Evolutionary conservation across 345 rosid genomes (phyloP).

Genomic region (Excoecaria cochinchinensis): DNA sequence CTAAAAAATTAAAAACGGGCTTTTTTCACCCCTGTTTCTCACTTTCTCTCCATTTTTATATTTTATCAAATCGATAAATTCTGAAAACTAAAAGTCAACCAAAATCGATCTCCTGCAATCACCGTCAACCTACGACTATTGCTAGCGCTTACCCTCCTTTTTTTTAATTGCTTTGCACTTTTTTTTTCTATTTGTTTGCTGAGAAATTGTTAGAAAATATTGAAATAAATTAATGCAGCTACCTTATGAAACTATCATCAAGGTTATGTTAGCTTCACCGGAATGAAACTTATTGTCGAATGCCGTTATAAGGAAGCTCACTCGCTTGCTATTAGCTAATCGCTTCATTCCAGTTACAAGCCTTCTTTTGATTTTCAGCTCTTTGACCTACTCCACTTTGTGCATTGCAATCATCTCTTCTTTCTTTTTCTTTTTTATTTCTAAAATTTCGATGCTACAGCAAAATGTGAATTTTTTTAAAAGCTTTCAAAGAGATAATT

Average conservation of each 20-base stretch:
- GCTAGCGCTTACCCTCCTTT: too few species aligned
- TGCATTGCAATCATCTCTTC: conserved; percentile 32
- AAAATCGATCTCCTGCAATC: too few species aligned
- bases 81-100: too few species aligned
- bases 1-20: too few species aligned
- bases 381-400: conserved; percentile 60
- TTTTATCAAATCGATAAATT: too few species aligned
- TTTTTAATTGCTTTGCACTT: too few species aligned
- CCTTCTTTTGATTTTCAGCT: conserved; percentile 62
- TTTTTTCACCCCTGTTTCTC: too few species aligned
- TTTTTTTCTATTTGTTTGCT: too few species aligned
- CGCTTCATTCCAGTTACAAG: conserved; percentile 73
- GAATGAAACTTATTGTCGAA: conserved; percentile 78
- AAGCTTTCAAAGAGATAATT: conserved; percentile 73
- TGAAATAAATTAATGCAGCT: conserved; percentile 38
- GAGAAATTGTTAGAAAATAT: too few species aligned
- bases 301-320: conserved; percentile 52
- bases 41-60: too few species aligned
- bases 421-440: background rate
- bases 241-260: conserved; percentile 60
- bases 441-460: too few species aligned
- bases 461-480: conserved; percentile 16
- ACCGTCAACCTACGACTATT: too few species aligned
- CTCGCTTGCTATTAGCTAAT: conserved; percentile 58
- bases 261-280: conserved; percentile 46